Percentiles rank a stretch among this genome's conserved stretches.
Evolutionary conservation across 2,329 filamentous ascomycete species (phyloP).

Genomic region (Colletotrichum agaves): DNA sequence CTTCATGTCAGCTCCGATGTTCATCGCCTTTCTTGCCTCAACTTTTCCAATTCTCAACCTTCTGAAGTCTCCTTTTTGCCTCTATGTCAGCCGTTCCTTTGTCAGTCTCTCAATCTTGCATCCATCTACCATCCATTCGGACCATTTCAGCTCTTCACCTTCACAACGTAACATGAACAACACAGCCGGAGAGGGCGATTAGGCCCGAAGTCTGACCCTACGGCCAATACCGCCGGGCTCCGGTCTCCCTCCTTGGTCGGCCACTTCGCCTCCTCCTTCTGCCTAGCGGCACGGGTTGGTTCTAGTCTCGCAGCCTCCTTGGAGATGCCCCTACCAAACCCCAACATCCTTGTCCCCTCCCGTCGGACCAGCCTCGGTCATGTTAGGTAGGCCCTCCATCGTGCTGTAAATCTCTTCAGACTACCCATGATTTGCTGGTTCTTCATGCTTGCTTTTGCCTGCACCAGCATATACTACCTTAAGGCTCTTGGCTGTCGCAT

Average conservation of each 20-base stretch:
- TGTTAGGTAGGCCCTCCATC: constrained; percentile 16
- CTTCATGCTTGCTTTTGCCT: constrained; percentile 30
- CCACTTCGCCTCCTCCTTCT: constrained; percentile 18
- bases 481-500: background rate
- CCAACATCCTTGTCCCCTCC: constrained; percentile 27
- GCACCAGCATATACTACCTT: constrained; percentile 5
- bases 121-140: background rate
- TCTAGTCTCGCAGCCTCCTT: constrained; percentile 17
- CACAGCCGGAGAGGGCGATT: background rate
- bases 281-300: constrained; percentile 14
- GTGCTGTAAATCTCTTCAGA: constrained; percentile 16
- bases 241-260: background rate
- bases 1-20: background rate
- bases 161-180: background rate
- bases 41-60: background rate
- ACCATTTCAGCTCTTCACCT: background rate
- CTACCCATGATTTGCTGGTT: constrained; percentile 12
- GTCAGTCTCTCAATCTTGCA: constrained; percentile 3
- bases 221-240: background rate
- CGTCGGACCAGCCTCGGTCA: constrained; percentile 26
- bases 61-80: background rate
- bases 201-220: background rate
- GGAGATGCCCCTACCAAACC: constrained; percentile 24
- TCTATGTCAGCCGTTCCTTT: constrained; percentile 7
- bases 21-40: constrained; percentile 1